Conservation (phyloP, 129 eudicot species). For the Helichrysum umbraculigerum region DNA sequence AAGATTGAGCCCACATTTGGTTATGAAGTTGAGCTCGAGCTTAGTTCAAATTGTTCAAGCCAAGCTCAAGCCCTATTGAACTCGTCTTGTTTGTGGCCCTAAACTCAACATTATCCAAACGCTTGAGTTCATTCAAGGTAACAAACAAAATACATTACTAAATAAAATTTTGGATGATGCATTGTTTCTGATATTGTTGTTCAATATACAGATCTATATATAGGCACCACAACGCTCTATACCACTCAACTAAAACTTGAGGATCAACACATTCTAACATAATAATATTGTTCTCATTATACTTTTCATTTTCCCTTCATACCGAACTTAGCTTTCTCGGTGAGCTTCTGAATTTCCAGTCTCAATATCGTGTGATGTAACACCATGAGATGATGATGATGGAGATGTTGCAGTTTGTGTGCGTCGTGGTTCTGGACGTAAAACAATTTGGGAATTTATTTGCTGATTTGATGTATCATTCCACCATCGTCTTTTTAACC, state of each 20-base stretch:
- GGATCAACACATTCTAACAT: neutral
- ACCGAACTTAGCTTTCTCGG: slow-evolving; percentile 31
- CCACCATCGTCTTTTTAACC: slow-evolving; percentile 61
- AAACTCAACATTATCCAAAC: too few relatives aligned
- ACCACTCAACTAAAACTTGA: slow-evolving; percentile 22
- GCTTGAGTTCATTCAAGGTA: neutral
- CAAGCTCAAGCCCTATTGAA: too few relatives aligned
- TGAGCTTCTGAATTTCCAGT: slow-evolving; percentile 40
- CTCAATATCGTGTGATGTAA: slow-evolving; percentile 32
- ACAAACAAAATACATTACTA: neutral
- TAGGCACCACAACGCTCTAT: neutral
- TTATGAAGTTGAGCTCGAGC: too few relatives aligned
- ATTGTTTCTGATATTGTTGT: slow-evolving; percentile 4
- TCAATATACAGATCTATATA: slow-evolving; percentile 22
- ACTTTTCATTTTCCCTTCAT: neutral
- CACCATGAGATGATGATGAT: slow-evolving; percentile 19
- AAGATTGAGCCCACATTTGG: too few relatives aligned
- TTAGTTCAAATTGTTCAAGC: too few relatives aligned
- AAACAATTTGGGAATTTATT: slow-evolving; percentile 34
- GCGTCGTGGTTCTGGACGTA: slow-evolving; percentile 39
- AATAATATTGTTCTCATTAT: neutral
- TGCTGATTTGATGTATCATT: slow-evolving; percentile 29
- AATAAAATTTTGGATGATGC: neutral
- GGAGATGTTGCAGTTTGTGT: slow-evolving; percentile 36
- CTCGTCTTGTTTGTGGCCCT: too few relatives aligned